Evolutionary conservation across 75 land plant species (phyloP), one percentile per base, ranked within the genome.

Genomic region (Pinus albicaulis): DNA sequence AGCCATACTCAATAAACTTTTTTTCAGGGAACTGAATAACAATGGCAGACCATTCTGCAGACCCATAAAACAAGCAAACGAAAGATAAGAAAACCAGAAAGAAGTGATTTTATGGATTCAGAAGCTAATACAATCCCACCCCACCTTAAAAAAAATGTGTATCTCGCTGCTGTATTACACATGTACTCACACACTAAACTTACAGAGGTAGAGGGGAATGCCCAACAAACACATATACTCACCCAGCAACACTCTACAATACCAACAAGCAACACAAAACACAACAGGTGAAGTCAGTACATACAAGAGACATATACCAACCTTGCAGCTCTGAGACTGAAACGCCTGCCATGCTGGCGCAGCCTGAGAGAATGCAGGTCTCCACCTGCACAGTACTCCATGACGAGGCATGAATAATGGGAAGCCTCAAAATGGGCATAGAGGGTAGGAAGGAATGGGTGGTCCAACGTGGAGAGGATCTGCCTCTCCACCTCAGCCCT

Each of bases 401-500:
- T 92, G 63, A 92, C 81, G 59, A 92, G 74, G 71, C 92, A 92
- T 0, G 89, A 80, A 81, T 88, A 84, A 71, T 86, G 89, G 13
- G 88, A 84, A 13, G 79, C 86, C 11, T 92, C 89, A 41, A 92
- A 71, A 22, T 77, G 80, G 66, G 92, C 89, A 76, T 92, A 90
- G 59, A 90, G 85, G 3, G 87, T 86, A 16, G 90, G 95, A 20
- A 90, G 86, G 59, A 92, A 90, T 4, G 92, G 95, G 78, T 92
- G 93, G 77, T 88, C 91, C 0, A 92, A 71, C 25, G 73, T 11
- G 57, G 89, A 65, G 19, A 91, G 85, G 56, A 86, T 75, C 34
- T 82, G 66, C 48, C 75, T 78, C 80, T 87, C 89, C 80, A 78
- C 89, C 69, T 69, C 75, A 3, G 80, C 88, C 19, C 84, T 83